Conservation (phyloP, 441 rosid species). For the Mallotus repandus region DNA sequence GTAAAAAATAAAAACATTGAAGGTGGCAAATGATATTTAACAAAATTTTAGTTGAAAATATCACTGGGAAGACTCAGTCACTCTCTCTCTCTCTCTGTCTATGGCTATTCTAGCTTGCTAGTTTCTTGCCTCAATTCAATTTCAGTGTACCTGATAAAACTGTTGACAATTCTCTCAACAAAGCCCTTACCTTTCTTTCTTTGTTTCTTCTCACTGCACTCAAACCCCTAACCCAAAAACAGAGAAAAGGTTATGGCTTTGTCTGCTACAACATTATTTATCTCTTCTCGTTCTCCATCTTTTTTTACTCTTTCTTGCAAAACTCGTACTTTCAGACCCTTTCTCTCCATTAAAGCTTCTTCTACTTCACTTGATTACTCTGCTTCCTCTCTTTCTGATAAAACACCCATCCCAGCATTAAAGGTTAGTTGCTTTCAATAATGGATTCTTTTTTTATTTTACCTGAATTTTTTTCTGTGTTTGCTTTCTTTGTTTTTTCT, state of each 20-base stretch:
- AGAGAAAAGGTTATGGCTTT: conserved; percentile 40
- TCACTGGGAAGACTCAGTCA: too few species aligned
- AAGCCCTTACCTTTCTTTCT: too few species aligned
- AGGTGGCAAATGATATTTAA: too few species aligned
- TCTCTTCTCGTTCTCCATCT: conserved; percentile 26
- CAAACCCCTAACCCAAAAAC: background rate
- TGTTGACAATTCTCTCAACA: too few species aligned
- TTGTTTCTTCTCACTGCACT: too few species aligned
- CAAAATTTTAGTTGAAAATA: too few species aligned
- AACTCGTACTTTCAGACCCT: conserved; percentile 22
- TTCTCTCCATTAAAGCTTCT: conserved; percentile 41
- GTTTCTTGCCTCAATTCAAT: too few species aligned
- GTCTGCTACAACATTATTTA: conserved; percentile 37
- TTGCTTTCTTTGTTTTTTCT: too few species aligned
- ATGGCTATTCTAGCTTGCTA: too few species aligned
- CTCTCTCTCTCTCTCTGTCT: too few species aligned
- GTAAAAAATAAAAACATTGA: too few species aligned
- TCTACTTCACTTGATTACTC: conserved; percentile 44
- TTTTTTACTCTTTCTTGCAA: conserved; percentile 33
- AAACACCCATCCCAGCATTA: conserved; percentile 30
- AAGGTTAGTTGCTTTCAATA: conserved; percentile 36
- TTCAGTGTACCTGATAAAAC: too few species aligned
- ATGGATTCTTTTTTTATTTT: background rate
- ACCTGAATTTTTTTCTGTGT: background rate
- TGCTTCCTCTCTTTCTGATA: conserved; percentile 36